A percentile compares a stretch with the other conserved stretches of the same genome.
These are phyloP conservation scores for Candida cerambycidarum DNA, from an alignment of 805 yeast genomes.

Conservation along the genomic window DNA sequence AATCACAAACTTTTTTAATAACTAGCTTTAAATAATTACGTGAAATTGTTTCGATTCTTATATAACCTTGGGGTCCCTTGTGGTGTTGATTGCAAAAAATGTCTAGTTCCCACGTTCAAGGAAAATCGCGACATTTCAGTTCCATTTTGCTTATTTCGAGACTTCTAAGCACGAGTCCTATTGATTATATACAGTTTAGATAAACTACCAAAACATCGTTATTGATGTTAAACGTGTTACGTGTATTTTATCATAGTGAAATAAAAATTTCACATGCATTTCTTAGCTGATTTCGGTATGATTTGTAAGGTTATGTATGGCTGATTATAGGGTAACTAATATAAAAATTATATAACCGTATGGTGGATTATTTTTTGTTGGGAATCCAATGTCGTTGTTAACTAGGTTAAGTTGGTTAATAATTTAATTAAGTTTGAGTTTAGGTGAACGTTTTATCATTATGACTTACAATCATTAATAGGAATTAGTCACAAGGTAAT, in stretches of 20 bases:
- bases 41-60: slow-evolving; percentile 1
- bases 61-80: slow-evolving; percentile 2
- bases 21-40: background rate
- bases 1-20: background rate
- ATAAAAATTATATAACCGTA: too few species aligned
- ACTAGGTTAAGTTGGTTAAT: too few species aligned
- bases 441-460: too few species aligned
- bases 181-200: background rate
- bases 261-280: slow-evolving; percentile 1
- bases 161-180: slow-evolving; percentile 3
- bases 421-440: too few species aligned
- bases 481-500: slow-evolving; percentile 2
- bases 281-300: background rate
- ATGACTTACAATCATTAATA: too few species aligned
- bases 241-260: background rate
- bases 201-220: background rate
- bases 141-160: slow-evolving; percentile 3
- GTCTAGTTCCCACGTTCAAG: slow-evolving; percentile 6
- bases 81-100: slow-evolving; percentile 5
- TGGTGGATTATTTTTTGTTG: too few species aligned
- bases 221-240: slow-evolving; percentile 1
- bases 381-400: background rate
- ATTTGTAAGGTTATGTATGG: background rate
- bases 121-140: slow-evolving; percentile 3
- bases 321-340: background rate